Base-by-base conservation (phyloP, 306 rosid species). In the Glycine soja region DNA sequence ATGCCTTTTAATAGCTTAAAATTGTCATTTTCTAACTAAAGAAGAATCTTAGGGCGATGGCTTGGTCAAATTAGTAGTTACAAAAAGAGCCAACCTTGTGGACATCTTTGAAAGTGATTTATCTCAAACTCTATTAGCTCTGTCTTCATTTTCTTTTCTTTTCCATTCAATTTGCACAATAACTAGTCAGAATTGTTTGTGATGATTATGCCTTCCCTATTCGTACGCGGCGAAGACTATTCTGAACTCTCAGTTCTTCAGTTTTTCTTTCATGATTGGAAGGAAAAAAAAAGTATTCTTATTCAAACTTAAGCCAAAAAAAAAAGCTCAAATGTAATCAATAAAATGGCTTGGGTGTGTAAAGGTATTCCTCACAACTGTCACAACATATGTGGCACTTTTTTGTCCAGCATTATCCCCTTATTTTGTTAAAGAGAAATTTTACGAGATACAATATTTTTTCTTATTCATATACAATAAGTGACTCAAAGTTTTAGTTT, bases 161-260 rank as follows among this genome's bases (percentile, higher is more conserved):
- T 64, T 63, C 86, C 19, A 51, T 45, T 70, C 78, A 70, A 40
- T 16, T 45, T 76, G 50, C 57, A 48, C 70, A 74, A 40, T 58
- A 30, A 18, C 52, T 67, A 66, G 52, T 74, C 69, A 45, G 10
- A 75, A 68, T 69, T 47, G 57, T 48, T 56, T 57, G 42, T 48
- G 19, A 67, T 67, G 71, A 46, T 36, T 74, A 7, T 75, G 66
- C 72, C 32, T 62, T 34, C 58, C 65, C 38, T 36, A 45, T 77
- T 77, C 43, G 67, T 14, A 68, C 57, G 63, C 81, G 76, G 53
- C 57, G 24, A 73, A 74, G 76, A 81, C 82, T 71, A 62, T 77
- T 62, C 75, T 48, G 0, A 67, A 40, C 16, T 66, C 0, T 50
- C 14, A 53, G 30, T 24, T 81, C 4, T 47, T 57, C 48, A 13